Evolutionary conservation across 352 stramenopile genomes (phyloP), one percentile per base, ranked within the genome.

Genomic region (Phytophthora rubi): DNA sequence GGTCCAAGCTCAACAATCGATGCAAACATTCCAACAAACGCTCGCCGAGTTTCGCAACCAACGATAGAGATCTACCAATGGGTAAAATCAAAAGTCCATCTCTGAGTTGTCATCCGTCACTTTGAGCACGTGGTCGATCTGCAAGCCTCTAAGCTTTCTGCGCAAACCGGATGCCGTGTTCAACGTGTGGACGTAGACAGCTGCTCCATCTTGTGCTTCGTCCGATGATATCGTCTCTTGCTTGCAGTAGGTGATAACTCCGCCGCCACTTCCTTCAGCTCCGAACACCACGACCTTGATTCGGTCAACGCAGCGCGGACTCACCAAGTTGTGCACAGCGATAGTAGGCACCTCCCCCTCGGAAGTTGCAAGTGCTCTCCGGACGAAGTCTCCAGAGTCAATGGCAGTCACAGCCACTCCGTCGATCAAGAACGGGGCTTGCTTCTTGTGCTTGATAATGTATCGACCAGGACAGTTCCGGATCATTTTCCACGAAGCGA

Each of bases 171-270:
- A 89, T 6, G 80, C 77, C 0, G 82, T 90, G 67, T 92, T 92
- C 3, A 92, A 69, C 13, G 84, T 92, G 35, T 92, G 84, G 1
- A 92, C 77, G 55, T 79, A 87, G 18, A 83, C 33, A 12, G 57
- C 3, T 12, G 0, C 16, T 37, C 30, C 37, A 23, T 63, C 45
- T 57, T 63, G 45, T 0, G 55, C 59, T 37, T 54, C 21, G 4
- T 54, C 12, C 48, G 48, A 35, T 6, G 45, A 28, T 18, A 13
- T 3, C 2, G 12, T 18, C 15, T 52, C 45, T 39, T 69, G 61
- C 56, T 92, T 92, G 71, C 77, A 87, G 66, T 90, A 92, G 6
- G 82, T 89, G 62, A 92, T 90, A 53, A 90, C 72, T 2, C 84
- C 84, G n/a, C 84, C 84, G 13, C 75, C 68, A 58, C 75, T 44